Conservation (phyloP, 1,284 basidiomycete genomes). For the Ceratobasidium sp. region DNA sequence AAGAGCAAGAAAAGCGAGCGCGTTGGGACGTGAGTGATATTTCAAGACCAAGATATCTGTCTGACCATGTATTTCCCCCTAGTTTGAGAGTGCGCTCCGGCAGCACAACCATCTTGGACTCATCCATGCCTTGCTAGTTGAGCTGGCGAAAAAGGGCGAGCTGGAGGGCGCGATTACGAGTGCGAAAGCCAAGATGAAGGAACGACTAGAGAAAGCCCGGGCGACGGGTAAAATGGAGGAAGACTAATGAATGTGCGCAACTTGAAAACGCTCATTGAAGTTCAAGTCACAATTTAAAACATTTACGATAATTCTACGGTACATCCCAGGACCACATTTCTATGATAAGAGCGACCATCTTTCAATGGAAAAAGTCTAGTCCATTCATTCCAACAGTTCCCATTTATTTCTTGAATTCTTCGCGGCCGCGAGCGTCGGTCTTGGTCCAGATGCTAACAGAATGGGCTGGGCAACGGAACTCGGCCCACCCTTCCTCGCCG, state of each 20-base stretch:
- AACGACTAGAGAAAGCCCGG: conserved; percentile 52
- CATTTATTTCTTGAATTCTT: conserved; percentile 49
- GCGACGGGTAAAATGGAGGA: conserved; percentile 30
- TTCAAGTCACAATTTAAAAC: neutral
- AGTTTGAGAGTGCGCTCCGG: conserved; percentile 87
- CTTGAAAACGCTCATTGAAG: neutral
- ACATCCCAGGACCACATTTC: conserved; percentile 29
- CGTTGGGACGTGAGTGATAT: conserved; percentile 78
- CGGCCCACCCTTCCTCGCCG: conserved; percentile 67
- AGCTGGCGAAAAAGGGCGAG: conserved; percentile 73
- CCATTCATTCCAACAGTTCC: neutral
- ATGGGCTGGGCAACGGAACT: conserved; percentile 62
- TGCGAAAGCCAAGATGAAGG: conserved; percentile 57
- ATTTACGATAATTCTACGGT: conserved; percentile 17
- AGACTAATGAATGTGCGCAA: neutral
- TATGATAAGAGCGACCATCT: neutral
- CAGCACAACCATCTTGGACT: conserved; percentile 87
- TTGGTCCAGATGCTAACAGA: conserved; percentile 66
- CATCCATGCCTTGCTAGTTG: conserved; percentile 74
- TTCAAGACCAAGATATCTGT: neutral
- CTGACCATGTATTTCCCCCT: conserved; percentile 51
- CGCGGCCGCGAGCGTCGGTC: conserved; percentile 60
- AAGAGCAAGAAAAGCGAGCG: conserved; percentile 81
- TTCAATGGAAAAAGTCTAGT: neutral
- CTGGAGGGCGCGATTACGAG: conserved; percentile 58